Percentiles rank a stretch among this genome's conserved stretches.
phyloP scores from a whole-genome alignment of 768 basidiomycete species.

The Pisolithus sp. region DNA sequence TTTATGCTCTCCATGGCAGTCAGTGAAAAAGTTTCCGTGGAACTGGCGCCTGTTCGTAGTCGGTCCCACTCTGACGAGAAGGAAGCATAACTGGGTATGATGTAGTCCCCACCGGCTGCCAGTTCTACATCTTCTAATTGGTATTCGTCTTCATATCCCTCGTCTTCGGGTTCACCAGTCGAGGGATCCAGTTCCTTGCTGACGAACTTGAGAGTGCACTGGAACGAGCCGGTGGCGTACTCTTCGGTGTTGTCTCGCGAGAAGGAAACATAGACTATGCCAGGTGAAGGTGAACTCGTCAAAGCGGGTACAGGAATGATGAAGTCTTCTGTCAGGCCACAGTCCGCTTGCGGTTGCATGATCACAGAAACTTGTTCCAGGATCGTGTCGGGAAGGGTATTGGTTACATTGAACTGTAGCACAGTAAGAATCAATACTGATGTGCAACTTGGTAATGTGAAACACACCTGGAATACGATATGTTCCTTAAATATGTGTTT shows the following conservation, averaged over 20 bases:
- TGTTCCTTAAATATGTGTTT: conserved; percentile 97
- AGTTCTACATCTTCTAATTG: conserved; percentile 95
- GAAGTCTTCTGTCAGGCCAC: conserved; percentile 84
- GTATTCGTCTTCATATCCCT: conserved; percentile 99
- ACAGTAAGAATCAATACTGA: conserved; percentile 5
- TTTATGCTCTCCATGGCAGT: conserved; percentile 90
- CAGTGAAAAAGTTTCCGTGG: conserved; percentile 91
- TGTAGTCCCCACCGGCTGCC: conserved; percentile 88
- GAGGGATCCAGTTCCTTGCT: conserved; percentile 97
- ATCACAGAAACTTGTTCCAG: conserved; percentile 91
- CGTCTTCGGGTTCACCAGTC: conserved; percentile 92
- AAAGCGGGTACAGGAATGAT: conserved; percentile 81
- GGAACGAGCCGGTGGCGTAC: conserved; percentile 81
- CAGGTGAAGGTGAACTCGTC: conserved; percentile 64
- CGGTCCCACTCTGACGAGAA: conserved; percentile 97
- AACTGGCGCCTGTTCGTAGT: conserved; percentile 64
- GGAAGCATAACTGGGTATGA: conserved; percentile 89
- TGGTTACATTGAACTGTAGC: conserved; percentile 88
- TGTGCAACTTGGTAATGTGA: not conserved
- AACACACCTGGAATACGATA: conserved; percentile 88
- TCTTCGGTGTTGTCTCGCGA: conserved; percentile 71
- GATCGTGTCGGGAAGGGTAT: conserved; percentile 93
- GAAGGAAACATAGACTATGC: conserved; percentile 90
- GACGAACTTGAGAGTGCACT: conserved; percentile 86
- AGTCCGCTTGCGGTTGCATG: conserved; percentile 77